phyloP scores from a whole-genome alignment of 2,329 filamentous ascomycete genomes.

The Juglanconis sp. region DNA sequence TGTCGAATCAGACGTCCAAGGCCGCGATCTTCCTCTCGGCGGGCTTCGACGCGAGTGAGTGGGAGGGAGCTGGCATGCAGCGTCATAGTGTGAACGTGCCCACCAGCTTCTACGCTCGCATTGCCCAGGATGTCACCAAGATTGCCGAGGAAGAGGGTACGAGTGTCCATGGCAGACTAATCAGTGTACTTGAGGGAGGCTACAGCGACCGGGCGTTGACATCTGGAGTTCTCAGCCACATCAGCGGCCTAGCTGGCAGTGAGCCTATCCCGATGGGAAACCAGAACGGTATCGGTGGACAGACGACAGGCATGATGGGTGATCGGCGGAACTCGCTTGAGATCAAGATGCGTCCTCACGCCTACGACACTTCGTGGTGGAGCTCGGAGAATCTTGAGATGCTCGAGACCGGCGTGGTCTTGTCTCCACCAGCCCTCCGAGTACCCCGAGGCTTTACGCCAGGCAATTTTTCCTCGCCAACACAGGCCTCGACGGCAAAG shows the following conservation, averaged over 20 bases:
- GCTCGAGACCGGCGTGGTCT: slow-evolving; percentile 59
- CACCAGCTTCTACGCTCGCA: slow-evolving; percentile 90
- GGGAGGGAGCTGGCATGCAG: slow-evolving; percentile 91
- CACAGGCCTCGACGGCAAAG: slow-evolving; percentile 81
- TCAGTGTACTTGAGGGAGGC: slow-evolving; percentile 93
- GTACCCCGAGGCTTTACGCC: slow-evolving; percentile 54
- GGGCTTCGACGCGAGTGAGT: slow-evolving; percentile 95
- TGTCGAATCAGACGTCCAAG: slow-evolving; percentile 62
- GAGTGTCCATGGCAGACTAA: slow-evolving; percentile 75
- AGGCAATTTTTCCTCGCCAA: slow-evolving; percentile 82
- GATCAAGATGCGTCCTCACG: slow-evolving; percentile 29
- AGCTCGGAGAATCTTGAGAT: slow-evolving; percentile 61
- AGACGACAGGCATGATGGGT: slow-evolving; percentile 42
- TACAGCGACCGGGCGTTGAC: slow-evolving; percentile 90
- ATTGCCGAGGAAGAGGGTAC: slow-evolving; percentile 78
- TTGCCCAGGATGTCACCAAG: slow-evolving; percentile 80
- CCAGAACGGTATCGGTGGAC: slow-evolving; percentile 51
- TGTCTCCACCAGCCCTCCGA: slow-evolving; percentile 46
- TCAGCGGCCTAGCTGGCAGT: slow-evolving; percentile 73
- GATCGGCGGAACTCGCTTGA: slow-evolving; percentile 30
- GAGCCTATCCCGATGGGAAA: slow-evolving; percentile 38
- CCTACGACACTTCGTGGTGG: slow-evolving; percentile 73
- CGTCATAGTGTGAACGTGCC: slow-evolving; percentile 93
- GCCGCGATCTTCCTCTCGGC: slow-evolving; percentile 93
- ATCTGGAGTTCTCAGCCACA: slow-evolving; percentile 84